Evolutionary conservation across 805 yeast species (phyloP).

Genomic region (Teunomyces gatunensis): DNA sequence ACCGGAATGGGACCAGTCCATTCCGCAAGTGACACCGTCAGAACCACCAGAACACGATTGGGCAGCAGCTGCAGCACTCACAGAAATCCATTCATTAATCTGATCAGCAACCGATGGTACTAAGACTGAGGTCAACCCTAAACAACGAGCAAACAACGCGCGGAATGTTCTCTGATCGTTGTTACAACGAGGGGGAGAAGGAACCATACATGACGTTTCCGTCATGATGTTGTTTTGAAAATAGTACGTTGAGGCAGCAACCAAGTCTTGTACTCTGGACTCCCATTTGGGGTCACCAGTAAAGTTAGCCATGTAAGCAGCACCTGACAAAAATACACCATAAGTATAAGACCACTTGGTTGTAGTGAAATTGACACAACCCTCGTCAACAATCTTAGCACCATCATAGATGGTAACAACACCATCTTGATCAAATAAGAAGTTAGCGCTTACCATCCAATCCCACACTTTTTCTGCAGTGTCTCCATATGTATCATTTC

Average conservation of each 20-base stretch:
- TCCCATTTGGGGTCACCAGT: constrained; percentile 50
- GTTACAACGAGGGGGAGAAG: constrained; percentile 47
- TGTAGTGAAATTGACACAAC: constrained; percentile 49
- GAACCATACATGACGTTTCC: constrained; percentile 59
- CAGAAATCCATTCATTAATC: constrained; percentile 40
- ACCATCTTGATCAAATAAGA: constrained; percentile 11
- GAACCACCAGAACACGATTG: constrained; percentile 71
- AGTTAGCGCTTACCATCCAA: constrained; percentile 59
- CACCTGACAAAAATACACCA: constrained; percentile 64
- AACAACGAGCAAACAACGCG: constrained; percentile 62
- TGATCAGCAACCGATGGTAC: constrained; percentile 47
- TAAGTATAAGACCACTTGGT: constrained; percentile 69
- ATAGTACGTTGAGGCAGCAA: constrained; percentile 42
- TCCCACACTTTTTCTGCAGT: constrained; percentile 76
- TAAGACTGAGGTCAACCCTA: constrained; percentile 56
- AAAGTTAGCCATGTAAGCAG: constrained; percentile 64
- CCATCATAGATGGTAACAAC: constrained; percentile 51
- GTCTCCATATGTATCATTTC: constrained; percentile 67
- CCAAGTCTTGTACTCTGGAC: constrained; percentile 33
- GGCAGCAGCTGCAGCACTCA: constrained; percentile 68
- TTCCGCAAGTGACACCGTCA: constrained; percentile 84
- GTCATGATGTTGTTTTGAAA: constrained; percentile 51
- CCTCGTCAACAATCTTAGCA: constrained; percentile 43
- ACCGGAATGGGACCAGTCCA: constrained; percentile 56
- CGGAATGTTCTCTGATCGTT: constrained; percentile 76